Conservation (phyloP, 2,329 filamentous ascomycete genomes). For the Byssoonygena ceratinophila region DNA sequence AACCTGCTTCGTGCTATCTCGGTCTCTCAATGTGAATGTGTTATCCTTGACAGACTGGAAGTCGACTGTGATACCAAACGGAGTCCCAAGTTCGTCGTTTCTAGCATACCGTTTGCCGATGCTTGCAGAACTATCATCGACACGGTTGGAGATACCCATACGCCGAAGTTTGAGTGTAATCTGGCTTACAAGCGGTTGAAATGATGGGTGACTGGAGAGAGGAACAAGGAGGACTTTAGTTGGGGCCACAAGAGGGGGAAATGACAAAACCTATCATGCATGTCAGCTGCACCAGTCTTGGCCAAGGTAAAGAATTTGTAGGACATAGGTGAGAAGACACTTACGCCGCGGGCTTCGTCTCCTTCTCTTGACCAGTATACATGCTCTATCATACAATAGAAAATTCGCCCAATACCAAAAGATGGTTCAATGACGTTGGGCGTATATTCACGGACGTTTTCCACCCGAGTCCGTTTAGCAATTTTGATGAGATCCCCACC, state of each 20-base stretch:
- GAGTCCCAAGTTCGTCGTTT: constrained; percentile 92
- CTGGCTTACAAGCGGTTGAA: constrained; percentile 63
- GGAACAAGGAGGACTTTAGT: constrained; percentile 92
- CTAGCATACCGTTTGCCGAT: constrained; percentile 92
- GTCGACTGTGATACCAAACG: constrained; percentile 86
- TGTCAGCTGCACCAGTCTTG: not conserved
- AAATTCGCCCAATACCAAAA: constrained; percentile 89
- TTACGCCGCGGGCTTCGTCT: constrained; percentile 76
- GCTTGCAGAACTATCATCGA: constrained; percentile 81
- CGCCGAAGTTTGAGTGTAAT: constrained; percentile 67
- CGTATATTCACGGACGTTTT: constrained; percentile 81
- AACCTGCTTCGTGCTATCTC: constrained; percentile 84
- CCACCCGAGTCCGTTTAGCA: constrained; percentile 68
- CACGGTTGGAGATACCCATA: constrained; percentile 66
- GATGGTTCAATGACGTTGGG: constrained; percentile 96
- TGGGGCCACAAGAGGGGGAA: constrained; percentile 70
- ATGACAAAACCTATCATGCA: constrained; percentile 52
- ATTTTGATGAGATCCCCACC: constrained; percentile 70
- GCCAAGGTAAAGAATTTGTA: not conserved
- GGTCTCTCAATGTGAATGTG: constrained; percentile 77
- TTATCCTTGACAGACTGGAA: constrained; percentile 88
- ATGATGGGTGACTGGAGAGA: constrained; percentile 68
- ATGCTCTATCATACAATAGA: constrained; percentile 90
- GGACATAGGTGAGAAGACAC: constrained; percentile 30
- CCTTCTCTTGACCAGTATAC: constrained; percentile 82